These are phyloP conservation scores for Penstemon davidsonii DNA, from an alignment of 257 asterid genomes.

Conservation along the genomic window DNA sequence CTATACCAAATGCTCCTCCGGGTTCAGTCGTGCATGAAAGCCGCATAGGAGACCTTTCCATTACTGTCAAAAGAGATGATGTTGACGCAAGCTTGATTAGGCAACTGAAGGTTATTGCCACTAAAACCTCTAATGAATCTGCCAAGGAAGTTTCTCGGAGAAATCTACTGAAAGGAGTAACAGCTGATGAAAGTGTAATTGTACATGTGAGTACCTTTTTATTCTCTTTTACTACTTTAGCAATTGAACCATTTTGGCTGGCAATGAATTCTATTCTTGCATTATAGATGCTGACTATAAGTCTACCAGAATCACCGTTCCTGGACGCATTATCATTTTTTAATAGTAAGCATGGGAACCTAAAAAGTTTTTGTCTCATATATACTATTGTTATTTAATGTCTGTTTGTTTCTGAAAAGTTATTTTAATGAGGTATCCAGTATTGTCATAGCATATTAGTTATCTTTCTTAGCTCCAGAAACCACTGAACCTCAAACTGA, in stretches of 20 bases:
- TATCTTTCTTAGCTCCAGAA: conserved; percentile 8
- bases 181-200: conserved; percentile 92
- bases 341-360: no score
- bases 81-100: conserved; percentile 59
- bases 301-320: no score
- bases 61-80: conserved; percentile 69
- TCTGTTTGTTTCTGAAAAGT: no score
- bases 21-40: conserved; percentile 69
- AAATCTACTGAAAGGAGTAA: conserved; percentile 86
- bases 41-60: conserved; percentile 64
- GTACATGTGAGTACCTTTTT: conserved; percentile 67
- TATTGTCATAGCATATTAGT: neutral
- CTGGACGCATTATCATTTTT: no score
- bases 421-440: neutral
- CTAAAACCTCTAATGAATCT: conserved; percentile 42
- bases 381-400: no score
- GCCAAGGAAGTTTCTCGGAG: conserved; percentile 61
- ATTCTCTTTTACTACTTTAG: conserved; percentile 12
- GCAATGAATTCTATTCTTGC: neutral
- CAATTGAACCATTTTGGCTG: neutral
- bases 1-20: conserved; percentile 34
- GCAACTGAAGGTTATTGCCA: conserved; percentile 50
- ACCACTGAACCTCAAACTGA: neutral
- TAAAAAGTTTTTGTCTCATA: no score
- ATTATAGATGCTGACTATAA: no score